Base-by-base conservation (phyloP, 2,329 filamentous ascomycete species). In the Colletotrichum eleusines region DNA sequence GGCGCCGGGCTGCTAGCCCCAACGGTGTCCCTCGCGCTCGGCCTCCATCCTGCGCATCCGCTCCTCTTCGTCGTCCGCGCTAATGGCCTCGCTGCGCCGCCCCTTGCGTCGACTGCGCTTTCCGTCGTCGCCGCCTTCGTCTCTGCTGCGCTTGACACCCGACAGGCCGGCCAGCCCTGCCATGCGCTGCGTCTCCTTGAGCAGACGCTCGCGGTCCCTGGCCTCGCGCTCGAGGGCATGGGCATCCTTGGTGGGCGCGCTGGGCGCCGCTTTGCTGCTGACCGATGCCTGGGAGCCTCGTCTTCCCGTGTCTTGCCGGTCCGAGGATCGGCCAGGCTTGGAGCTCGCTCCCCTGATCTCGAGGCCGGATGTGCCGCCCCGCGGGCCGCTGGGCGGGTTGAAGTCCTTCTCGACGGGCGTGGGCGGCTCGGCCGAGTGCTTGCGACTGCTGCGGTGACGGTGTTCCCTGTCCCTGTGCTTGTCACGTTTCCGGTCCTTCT, bases 141-240 rank as follows among this genome's bases (percentile, higher is more conserved):
- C 84, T n/a, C 86, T 81, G 61, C 83, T 79, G 73, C 89, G 80
- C 79, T 90, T 87, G 74, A 83, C 75, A 65, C 84, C 81, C 48
- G 81, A 80, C 38, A 86, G 76, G 63, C 84, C 81, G 2, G 83
- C 79, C 63, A 89, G 77, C 53, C 87, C 84, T 54, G 89, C 85
- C 79, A 91, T 88, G 44, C 89, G 86, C 79, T 93, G 89, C 48
- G 89, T 88, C 79, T 94, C 91, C 76, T 90, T 91, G 16, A 91
- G 83, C 62, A 92, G 82, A 33, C 91, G 85, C 78, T 92, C 90
- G 55, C 90, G 85, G 76, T 91, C 87, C 20, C 90, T 84, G 16
- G 88, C 88, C 77, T 92, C 91, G 28, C 91, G 88, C 79, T 94
- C 91, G 0, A 90, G 83, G 1, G 91, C 91, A 78, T 93, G 91